These are phyloP conservation scores for Apiotrichum gracile DNA, from an alignment of 1,284 basidiomycete genomes.

Conservation along the genomic window DNA sequence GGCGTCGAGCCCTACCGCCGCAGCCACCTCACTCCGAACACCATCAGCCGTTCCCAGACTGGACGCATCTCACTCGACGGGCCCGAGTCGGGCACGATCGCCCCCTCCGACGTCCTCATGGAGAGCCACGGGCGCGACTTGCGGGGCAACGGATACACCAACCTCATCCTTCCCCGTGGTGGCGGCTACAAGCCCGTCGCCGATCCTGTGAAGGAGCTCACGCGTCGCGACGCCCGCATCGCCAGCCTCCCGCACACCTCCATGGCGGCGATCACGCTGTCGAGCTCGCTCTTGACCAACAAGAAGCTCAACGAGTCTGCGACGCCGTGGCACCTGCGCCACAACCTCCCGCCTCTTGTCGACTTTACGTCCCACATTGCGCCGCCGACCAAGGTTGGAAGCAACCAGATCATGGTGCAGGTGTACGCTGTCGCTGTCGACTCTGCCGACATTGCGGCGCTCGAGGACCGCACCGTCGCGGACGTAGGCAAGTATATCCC, in stretches of 20 bases:
- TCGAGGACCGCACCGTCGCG: constrained; percentile 49
- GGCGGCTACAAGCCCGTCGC: constrained; percentile 49
- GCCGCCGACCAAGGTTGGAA: constrained; percentile 65
- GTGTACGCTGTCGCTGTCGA: constrained; percentile 79
- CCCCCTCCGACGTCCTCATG: constrained; percentile 14
- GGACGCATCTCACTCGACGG: constrained; percentile 3
- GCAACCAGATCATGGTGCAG: constrained; percentile 67
- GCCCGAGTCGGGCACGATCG: not conserved
- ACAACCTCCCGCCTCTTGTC: constrained; percentile 46
- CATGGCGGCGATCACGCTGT: constrained; percentile 69
- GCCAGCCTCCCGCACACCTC: constrained; percentile 71
- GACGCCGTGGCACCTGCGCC: constrained; percentile 50
- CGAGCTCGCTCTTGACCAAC: constrained; percentile 16
- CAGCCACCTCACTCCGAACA: not conserved
- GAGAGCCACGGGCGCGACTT: constrained; percentile 32
- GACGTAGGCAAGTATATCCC: constrained; percentile 54
- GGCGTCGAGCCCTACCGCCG: not conserved
- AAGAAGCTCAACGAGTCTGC: constrained; percentile 16
- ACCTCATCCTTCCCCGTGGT: constrained; percentile 61
- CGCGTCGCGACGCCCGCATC: constrained; percentile 57
- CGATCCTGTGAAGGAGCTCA: constrained; percentile 15
- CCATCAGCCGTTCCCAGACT: not conserved
- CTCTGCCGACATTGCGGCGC: constrained; percentile 60
- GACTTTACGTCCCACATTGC: constrained; percentile 62
- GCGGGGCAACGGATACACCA: constrained; percentile 24